phyloP scores from a whole-genome alignment of 2,329 filamentous ascomycete species.

The Diaporthe humulicola region DNA sequence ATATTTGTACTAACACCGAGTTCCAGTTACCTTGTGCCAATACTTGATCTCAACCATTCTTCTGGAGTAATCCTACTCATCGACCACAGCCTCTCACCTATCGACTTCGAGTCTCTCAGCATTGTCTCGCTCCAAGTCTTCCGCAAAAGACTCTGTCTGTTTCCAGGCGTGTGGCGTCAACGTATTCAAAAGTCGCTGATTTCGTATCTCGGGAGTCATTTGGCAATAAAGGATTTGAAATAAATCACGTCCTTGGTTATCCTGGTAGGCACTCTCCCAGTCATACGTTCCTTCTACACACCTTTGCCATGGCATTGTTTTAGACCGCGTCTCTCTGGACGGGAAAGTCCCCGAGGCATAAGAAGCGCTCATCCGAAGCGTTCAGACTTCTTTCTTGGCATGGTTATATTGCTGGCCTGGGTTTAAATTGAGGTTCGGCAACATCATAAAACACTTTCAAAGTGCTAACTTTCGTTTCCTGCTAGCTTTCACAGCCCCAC shows the following conservation, averaged over 20 bases:
- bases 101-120: not conserved
- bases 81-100: not conserved
- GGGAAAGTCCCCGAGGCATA: not conserved
- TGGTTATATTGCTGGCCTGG: not conserved
- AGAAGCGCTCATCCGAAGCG: no score
- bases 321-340: not conserved
- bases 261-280: not conserved
- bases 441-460: not conserved
- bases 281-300: not conserved
- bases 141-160: slow-evolving; percentile 14
- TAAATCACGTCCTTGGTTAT: slow-evolving; percentile 1
- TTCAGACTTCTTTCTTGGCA: not conserved
- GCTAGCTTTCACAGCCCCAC: slow-evolving; percentile 3
- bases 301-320: not conserved
- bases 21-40: not conserved
- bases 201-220: slow-evolving; percentile 28
- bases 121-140: slow-evolving; percentile 7
- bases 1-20: not conserved
- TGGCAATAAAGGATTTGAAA: not conserved
- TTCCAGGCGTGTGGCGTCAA: slow-evolving; percentile 36
- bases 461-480: not conserved
- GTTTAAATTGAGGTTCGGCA: not conserved
- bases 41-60: slow-evolving; percentile 9
- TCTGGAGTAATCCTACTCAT: slow-evolving; percentile 16
- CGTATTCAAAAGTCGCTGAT: slow-evolving; percentile 28